Evolutionary conservation across 2,329 filamentous ascomycete species (phyloP).

Genomic region (Aspergillus udagawae): DNA sequence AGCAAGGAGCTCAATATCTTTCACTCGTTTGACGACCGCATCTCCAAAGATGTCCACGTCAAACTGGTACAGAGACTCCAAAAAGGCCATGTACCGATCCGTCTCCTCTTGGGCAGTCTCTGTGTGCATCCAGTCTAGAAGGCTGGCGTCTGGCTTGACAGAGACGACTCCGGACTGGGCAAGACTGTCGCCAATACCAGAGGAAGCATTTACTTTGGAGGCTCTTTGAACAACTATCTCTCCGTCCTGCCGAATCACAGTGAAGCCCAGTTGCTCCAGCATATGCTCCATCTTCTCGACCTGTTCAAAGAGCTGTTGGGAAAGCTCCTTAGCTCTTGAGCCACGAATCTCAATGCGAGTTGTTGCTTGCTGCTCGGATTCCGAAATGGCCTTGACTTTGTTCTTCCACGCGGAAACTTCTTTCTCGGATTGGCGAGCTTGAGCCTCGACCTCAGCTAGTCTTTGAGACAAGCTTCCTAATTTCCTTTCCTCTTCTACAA

Average conservation of each 20-base stretch:
- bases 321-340: slow-evolving; percentile 73
- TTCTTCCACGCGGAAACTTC: slow-evolving; percentile 67
- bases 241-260: slow-evolving; percentile 68
- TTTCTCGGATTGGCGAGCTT: slow-evolving; percentile 70
- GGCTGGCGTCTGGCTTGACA: slow-evolving; percentile 59
- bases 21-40: slow-evolving; percentile 80
- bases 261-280: slow-evolving; percentile 81
- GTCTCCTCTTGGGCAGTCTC: slow-evolving; percentile 63
- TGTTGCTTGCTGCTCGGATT: slow-evolving; percentile 33
- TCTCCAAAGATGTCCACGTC: slow-evolving; percentile 82
- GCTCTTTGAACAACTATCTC: slow-evolving; percentile 72
- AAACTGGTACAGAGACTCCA: slow-evolving; percentile 70
- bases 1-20: slow-evolving; percentile 88
- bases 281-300: slow-evolving; percentile 80
- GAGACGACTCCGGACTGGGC: slow-evolving; percentile 33
- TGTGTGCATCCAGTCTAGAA: slow-evolving; percentile 79
- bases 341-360: slow-evolving; percentile 66
- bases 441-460: slow-evolving; percentile 70
- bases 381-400: slow-evolving; percentile 41
- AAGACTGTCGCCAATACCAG: slow-evolving; percentile 32
- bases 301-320: slow-evolving; percentile 75
- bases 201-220: slow-evolving; percentile 49
- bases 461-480: slow-evolving; percentile 65
- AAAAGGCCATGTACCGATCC: slow-evolving; percentile 69
- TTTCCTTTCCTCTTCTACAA: slow-evolving; percentile 72